These are phyloP conservation scores for Hypoxylon sp. DNA, from an alignment of 2,329 filamentous ascomycete species.

Conservation along the genomic window DNA sequence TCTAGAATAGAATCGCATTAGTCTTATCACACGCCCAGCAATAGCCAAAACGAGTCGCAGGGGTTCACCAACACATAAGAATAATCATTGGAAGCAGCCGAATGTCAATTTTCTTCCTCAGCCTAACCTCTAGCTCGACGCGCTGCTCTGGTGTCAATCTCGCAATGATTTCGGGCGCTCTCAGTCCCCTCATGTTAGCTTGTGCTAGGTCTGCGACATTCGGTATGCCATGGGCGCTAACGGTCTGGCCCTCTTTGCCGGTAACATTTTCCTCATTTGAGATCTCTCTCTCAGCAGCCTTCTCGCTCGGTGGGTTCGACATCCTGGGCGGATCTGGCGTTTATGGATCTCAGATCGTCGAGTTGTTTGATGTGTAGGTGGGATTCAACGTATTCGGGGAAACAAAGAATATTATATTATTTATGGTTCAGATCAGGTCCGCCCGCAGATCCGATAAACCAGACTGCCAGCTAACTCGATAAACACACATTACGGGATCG, in stretches of 20 bases:
- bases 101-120: slow-evolving; percentile 76
- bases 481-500: slow-evolving; percentile 31
- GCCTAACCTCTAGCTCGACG: slow-evolving; percentile 65
- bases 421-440: slow-evolving; percentile 7
- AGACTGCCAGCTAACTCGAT: slow-evolving; percentile 9
- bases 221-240: slow-evolving; percentile 27
- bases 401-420: slow-evolving; percentile 21
- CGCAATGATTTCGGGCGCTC: slow-evolving; percentile 56
- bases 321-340: slow-evolving; percentile 20
- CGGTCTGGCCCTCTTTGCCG: slow-evolving; percentile 32
- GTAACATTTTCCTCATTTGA: slow-evolving; percentile 41
- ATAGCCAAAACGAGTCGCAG: slow-evolving; percentile 7
- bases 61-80: slow-evolving; percentile 66
- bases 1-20: slow-evolving; percentile 34
- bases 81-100: slow-evolving; percentile 77
- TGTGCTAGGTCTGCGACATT: slow-evolving; percentile 46
- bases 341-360: slow-evolving; percentile 1
- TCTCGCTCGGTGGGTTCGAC: slow-evolving; percentile 40
- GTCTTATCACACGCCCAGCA: slow-evolving; percentile 1
- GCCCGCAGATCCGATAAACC: slow-evolving; percentile 9
- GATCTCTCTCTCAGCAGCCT: slow-evolving; percentile 26
- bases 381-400: not conserved
- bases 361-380: slow-evolving; percentile 8
- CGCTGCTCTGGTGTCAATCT: slow-evolving; percentile 67
- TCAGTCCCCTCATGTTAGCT: slow-evolving; percentile 49